Evolutionary conservation across 768 basidiomycete genomes (phyloP), one percentile per base, ranked within the genome.

Genomic region (Tulasnella calospora): DNA sequence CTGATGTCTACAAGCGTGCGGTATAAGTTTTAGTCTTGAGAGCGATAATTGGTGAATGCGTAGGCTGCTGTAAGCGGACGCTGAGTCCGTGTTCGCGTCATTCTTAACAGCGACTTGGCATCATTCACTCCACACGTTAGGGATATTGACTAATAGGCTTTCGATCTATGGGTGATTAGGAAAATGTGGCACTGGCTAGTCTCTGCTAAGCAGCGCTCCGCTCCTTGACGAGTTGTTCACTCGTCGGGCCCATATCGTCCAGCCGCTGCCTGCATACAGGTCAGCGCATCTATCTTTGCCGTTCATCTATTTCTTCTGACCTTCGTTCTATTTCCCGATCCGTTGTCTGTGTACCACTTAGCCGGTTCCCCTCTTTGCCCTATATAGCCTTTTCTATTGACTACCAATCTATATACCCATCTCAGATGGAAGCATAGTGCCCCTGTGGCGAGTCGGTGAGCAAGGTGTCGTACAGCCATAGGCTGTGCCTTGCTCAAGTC

Each of bases 1-100:
- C 33, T 74, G 0, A 88, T 71, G 76, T 87, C 85, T 3, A 87
- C 83, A 0, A 86, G 79, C 0, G 86, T 84, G 57, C 81, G 77
- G 4, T 10, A 6, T n/a, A 76, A 7, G 1, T 74, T 79, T 73
- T 80, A 79, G 2, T 79, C 79, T 77, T 80, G 80, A 12, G 74
- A 61, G 23, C 74, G 74, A 69, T 81, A 80, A 73, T 81, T 78
- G 21, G 80, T 80, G 73, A 81, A 81, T 0, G 61, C 71, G 61
- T 81, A 81, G 69, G 80, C 76, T 12, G 35, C 30, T 40, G 77
- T 81, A 23, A 81, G 51, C 19, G 80, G 80, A 19, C 79, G 61
- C 71, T 81, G 78, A 19, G 13, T 5, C n/a, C 77, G 67, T 27
- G 74, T 44, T 15, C 8, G 5, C 23, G 71, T 70, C 74, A n/a